Evolutionary conservation across 768 basidiomycete species (phyloP).

Genomic region (Rossbeevera mucosa): DNA sequence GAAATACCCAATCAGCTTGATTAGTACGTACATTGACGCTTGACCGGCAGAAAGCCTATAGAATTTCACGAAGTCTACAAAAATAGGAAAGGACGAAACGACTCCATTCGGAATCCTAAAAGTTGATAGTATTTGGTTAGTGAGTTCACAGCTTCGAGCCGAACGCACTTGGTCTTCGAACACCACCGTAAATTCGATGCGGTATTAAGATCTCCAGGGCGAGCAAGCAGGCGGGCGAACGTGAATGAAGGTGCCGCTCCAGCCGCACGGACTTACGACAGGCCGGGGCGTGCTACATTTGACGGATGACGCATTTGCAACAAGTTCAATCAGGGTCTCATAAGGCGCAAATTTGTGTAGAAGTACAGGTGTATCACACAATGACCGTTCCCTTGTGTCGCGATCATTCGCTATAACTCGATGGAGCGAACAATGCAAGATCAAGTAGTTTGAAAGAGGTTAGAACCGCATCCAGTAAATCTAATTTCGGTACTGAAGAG

Average conservation of each 20-base stretch:
- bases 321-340: neutral
- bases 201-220: neutral
- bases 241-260: neutral
- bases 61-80: neutral
- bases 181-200: neutral
- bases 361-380: constrained; percentile 8
- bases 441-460: constrained; percentile 14
- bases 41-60: neutral
- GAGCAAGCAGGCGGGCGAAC: neutral
- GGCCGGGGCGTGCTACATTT: too few species aligned
- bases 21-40: neutral
- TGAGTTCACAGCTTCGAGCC: constrained; percentile 2
- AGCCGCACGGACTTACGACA: too few species aligned
- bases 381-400: neutral
- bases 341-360: constrained; percentile 1
- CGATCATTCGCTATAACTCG: constrained; percentile 15
- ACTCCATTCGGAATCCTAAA: constrained; percentile 6
- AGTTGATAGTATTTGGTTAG: constrained; percentile 1
- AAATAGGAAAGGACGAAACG: neutral
- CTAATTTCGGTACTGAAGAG: constrained; percentile 5
- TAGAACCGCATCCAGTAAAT: neutral
- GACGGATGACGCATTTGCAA: constrained; percentile 5
- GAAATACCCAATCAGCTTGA: constrained; percentile 13
- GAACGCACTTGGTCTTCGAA: constrained; percentile 1
- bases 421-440: constrained; percentile 22